A percentile compares a stretch with the other conserved stretches of the same genome.
These are phyloP conservation scores for Cephaloascus albidus DNA, from an alignment of 805 yeast species.

Conservation along the genomic window DNA sequence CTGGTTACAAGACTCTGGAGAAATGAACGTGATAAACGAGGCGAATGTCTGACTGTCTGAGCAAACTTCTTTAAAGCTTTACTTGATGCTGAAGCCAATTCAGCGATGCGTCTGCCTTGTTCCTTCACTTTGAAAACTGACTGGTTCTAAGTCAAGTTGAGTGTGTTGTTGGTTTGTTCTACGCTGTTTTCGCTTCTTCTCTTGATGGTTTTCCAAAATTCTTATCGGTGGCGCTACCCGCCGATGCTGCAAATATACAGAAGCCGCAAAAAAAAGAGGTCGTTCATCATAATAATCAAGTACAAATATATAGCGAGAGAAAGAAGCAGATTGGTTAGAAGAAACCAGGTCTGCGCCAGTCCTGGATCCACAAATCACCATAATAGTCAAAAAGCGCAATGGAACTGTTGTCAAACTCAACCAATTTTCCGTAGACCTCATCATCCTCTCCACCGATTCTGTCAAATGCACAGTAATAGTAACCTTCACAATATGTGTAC, in stretches of 20 bases:
- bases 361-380: conserved; percentile 43
- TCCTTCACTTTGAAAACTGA: background rate
- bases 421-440: conserved; percentile 8
- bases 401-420: conserved; percentile 8
- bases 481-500: conserved; percentile 1
- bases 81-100: background rate
- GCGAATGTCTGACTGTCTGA: background rate
- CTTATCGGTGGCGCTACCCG: too few relatives aligned
- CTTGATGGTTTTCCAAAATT: too few relatives aligned
- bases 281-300: too few relatives aligned
- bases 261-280: too few relatives aligned
- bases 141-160: too few relatives aligned
- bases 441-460: conserved; percentile 12
- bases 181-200: too few relatives aligned
- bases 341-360: background rate
- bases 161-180: too few relatives aligned
- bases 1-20: too few relatives aligned
- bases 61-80: background rate
- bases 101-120: background rate
- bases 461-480: conserved; percentile 2
- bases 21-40: too few relatives aligned
- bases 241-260: too few relatives aligned
- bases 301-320: too few relatives aligned
- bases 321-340: too few relatives aligned
- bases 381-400: conserved; percentile 23